Base-by-base conservation (phyloP, 2,329 filamentous ascomycete genomes). In the Nemania serpens region DNA sequence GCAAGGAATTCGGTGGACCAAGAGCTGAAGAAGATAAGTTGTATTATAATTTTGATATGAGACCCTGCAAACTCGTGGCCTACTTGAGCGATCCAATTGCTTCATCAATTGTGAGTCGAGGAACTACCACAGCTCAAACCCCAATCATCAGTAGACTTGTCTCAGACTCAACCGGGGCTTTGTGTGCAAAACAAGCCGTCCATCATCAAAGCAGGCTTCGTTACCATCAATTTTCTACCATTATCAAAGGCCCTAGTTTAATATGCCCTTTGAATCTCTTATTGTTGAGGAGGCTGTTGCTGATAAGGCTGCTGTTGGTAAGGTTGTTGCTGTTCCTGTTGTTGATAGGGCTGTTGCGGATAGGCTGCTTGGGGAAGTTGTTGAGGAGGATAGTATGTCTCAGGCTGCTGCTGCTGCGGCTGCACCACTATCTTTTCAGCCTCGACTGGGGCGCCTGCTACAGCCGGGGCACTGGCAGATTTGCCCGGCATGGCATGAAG, bases 401-500 rank as follows among this genome's bases (percentile, higher is more conserved):
- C 67, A 5, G 62, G 51, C 36, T 64, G 51, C 33, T 72, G 71
- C 6, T 69, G 64, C 39, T 73, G 69, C 64, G 70, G 64, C 39
- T 73, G 69, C 66, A 70, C 69, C 55, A 66, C 65, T 46, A 68
- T 65, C 55, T 73, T 71, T 56, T 75, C 72, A 20, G 2, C 55
- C 29, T 34, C 52, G 25, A 55, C 36, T 18, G 47, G 34, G 18
- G 46, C 20, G 13, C 29, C 25, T 1, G 29, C 18, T 55, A 11
- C 25, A 25, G 63, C n/a, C n/a, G n/a, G 59, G 12, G 65, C 45
- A 13, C 62, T 61, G 57, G 65, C 59, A 5, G 58, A 54, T 5
- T 39, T 33, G 6, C 68, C 50, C 7, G 78, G 75, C 61, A 65
- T 74, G 66, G 70, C 74, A 67, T 77, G 78, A 5, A 79, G 73